Evolutionary conservation across 2,329 filamentous ascomycete species (phyloP), one percentile per base, ranked within the genome.

Genomic region (Pseudophaeomoniella oleicola): DNA sequence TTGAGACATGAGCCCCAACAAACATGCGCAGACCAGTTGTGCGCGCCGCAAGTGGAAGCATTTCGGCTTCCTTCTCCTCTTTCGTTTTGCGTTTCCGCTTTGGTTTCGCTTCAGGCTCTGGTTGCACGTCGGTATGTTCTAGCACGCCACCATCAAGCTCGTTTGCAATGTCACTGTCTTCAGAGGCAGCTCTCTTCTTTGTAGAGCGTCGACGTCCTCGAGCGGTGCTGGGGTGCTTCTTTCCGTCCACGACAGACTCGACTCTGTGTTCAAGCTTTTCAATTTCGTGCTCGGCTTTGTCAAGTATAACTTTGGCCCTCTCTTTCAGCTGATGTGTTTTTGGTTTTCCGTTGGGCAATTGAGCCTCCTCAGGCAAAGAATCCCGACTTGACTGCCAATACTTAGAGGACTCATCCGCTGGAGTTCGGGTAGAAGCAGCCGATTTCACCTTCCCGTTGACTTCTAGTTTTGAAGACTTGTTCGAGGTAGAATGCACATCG

Each of bases 1-100:
- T 78, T 57, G 81, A 90, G 42, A 96, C 85, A 56, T 98, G 90
- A 1, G 90, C 90, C 12, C 90, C 90, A 38, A 98, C 79, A 50
- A 82, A 79, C 71, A 94, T 81, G 54, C 78, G 78, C 42, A 88
- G 64, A 1, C 75, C 73, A 3, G 68, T 59, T 1, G 85, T 87
- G 22, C 90, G 72, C 16, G 67, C 62, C 14, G 76, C 78, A 2
- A 94, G 57, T 0, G 82, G 76, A 65, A 75, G 73, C 6, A 62
- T 59, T 44, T 67, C 66, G 35, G 64, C 60, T 37, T 65, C 61
- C 43, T 72, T 70, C 41, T 73, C 68, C 46, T 71, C 66, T 45
- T 74, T 71, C 29, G 66, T 67, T 50, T 72, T 75, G 11, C 63
- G 56, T 49, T 70, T 72, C 18, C 45, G 44, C 38, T 32, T 49